These are phyloP conservation scores for Aschersonia sp. DNA, from an alignment of 2,329 filamentous ascomycete genomes.

Conservation along the genomic window DNA sequence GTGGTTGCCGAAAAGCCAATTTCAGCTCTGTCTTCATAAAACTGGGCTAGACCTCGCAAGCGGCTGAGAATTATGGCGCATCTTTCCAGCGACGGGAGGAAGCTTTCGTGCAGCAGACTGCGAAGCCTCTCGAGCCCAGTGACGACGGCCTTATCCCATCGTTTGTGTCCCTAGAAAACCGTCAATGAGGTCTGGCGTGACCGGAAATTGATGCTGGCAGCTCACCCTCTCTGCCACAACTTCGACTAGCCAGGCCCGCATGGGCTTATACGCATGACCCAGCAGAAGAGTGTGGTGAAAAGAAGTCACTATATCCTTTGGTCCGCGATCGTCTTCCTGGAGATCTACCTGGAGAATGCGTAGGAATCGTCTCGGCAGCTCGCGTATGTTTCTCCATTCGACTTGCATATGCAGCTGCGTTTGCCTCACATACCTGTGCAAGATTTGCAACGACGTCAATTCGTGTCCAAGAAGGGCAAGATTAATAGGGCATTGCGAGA, in stretches of 20 bases:
- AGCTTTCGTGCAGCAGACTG: conserved; percentile 69
- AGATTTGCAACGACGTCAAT: conserved; percentile 72
- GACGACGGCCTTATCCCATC: conserved; percentile 82
- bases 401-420: conserved; percentile 63
- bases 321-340: conserved; percentile 40
- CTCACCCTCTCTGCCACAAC: conserved; percentile 63
- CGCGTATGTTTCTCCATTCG: conserved; percentile 72
- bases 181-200: neutral
- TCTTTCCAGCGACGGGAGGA: conserved; percentile 77
- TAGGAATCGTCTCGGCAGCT: conserved; percentile 67
- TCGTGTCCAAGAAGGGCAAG: conserved; percentile 76
- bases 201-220: neutral
- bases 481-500: conserved; percentile 64
- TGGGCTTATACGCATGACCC: conserved; percentile 58
- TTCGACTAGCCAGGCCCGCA: conserved; percentile 82
- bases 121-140: conserved; percentile 66
- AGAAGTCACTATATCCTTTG: conserved; percentile 52
- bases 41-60: conserved; percentile 70
- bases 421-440: conserved; percentile 74
- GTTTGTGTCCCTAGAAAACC: conserved; percentile 59
- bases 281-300: conserved; percentile 76
- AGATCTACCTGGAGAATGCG: conserved; percentile 64
- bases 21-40: conserved; percentile 51
- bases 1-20: conserved; percentile 52
- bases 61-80: conserved; percentile 69